Percentiles rank a stretch among this genome's conserved stretches.
Evolutionary conservation across 2,329 filamentous ascomycete species (phyloP).

Genomic region (Apiospora marii): DNA sequence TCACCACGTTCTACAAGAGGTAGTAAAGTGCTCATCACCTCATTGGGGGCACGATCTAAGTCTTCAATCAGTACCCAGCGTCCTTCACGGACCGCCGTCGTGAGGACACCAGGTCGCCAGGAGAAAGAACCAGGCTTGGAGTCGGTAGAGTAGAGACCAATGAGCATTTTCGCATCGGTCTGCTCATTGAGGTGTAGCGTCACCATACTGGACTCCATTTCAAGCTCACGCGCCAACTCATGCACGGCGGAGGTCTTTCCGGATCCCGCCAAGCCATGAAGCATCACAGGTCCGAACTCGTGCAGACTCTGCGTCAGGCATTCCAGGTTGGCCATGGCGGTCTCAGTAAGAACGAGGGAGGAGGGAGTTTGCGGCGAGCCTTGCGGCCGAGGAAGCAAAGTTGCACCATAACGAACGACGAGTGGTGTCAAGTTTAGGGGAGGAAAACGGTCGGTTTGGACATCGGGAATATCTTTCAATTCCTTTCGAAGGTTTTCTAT

Average conservation of each 20-base stretch:
- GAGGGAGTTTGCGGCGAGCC: conserved; percentile 56
- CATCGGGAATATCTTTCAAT: conserved; percentile 39
- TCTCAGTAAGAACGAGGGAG: conserved; percentile 73
- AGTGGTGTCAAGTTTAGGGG: conserved; percentile 61
- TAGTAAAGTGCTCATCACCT: conserved; percentile 91
- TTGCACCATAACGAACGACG: conserved; percentile 70
- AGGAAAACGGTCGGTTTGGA: conserved; percentile 34
- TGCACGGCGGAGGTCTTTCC: conserved; percentile 91
- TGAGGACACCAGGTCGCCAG: conserved; percentile 92
- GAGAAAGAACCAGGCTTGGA: conserved; percentile 86
- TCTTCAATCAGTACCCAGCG: conserved; percentile 98
- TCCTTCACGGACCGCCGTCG: conserved; percentile 91
- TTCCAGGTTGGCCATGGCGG: conserved; percentile 76
- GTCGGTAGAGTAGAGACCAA: conserved; percentile 93
- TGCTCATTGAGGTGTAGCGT: conserved; percentile 98
- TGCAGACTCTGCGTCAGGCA: conserved; percentile 73
- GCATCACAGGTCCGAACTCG: conserved; percentile 73
- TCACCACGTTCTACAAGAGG: conserved; percentile 94
- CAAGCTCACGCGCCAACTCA: conserved; percentile 81
- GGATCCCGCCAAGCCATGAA: conserved; percentile 83
- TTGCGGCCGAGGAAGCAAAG: conserved; percentile 71
- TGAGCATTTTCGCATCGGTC: conserved; percentile 94
- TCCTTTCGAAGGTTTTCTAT: conserved; percentile 52
- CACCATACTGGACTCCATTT: conserved; percentile 83
- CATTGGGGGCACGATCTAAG: conserved; percentile 90